Conservation (phyloP, 1,284 basidiomycete genomes). For the Cutaneotrichosporon sp. region DNA sequence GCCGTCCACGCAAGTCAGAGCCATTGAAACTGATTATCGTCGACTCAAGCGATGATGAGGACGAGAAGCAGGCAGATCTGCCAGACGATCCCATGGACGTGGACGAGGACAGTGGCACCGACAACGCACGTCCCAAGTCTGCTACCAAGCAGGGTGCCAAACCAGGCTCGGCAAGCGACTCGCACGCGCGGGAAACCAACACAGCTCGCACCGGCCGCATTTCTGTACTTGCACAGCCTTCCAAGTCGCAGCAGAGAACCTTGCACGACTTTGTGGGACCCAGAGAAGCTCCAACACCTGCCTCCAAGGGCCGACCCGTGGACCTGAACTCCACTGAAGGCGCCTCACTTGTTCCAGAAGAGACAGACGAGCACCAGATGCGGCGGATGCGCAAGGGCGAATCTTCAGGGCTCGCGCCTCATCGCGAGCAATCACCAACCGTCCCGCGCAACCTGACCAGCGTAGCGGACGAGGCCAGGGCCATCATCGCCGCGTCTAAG, state of each 20-base stretch:
- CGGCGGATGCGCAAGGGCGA: neutral
- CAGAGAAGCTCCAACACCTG: neutral
- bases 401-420: constrained; percentile 8
- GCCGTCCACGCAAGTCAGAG: constrained; percentile 7
- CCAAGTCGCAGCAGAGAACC: constrained; percentile 1
- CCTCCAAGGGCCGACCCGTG: neutral
- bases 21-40: neutral
- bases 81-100: neutral
- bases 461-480: neutral
- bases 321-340: neutral
- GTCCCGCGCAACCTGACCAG: neutral
- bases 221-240: neutral
- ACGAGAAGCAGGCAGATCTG: neutral
- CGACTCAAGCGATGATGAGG: neutral
- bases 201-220: neutral
- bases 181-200: neutral
- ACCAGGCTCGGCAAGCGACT: neutral
- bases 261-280: neutral
- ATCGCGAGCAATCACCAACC: neutral
- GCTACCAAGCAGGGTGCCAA: neutral
- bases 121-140: neutral
- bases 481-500: neutral
- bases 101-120: neutral
- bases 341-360: constrained; percentile 28
- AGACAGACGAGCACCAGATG: constrained; percentile 30